Conservation (phyloP, 768 basidiomycete species). For the Lentinula guzmanii region DNA sequence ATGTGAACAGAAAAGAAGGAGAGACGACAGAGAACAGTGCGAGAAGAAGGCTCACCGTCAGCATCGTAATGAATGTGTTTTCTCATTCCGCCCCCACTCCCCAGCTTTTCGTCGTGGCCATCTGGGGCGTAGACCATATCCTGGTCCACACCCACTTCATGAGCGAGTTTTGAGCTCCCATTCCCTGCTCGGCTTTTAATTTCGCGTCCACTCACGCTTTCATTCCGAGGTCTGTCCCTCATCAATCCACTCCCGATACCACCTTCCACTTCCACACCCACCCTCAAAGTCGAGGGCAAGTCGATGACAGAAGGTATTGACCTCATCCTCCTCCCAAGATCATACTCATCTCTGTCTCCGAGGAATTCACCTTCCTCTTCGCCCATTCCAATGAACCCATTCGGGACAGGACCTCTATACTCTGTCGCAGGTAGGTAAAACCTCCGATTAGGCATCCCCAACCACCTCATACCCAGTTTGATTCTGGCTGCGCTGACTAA, state of each 20-base stretch:
- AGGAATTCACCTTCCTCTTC: constrained; percentile 32
- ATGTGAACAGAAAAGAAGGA: too few species aligned
- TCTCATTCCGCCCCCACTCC: constrained; percentile 10
- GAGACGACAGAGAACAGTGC: too few species aligned
- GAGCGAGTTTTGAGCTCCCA: constrained; percentile 11
- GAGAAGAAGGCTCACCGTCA: constrained; percentile 50
- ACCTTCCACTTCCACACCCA: constrained; percentile 13
- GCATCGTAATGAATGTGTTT: constrained; percentile 75
- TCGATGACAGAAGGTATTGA: constrained; percentile 64
- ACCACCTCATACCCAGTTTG: constrained; percentile 19
- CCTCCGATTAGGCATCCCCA: constrained; percentile 73
- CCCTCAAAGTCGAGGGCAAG: constrained; percentile 35
- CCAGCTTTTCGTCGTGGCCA: constrained; percentile 22
- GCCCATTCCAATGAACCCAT: constrained; percentile 10
- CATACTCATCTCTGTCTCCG: constrained; percentile 27
- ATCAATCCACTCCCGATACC: constrained; percentile 14
- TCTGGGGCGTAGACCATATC: constrained; percentile 10
- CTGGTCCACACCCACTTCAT: constrained; percentile 11
- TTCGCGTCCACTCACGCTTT: constrained; percentile 8
- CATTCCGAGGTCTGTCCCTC: constrained; percentile 3
- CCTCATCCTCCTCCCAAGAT: constrained; percentile 21
- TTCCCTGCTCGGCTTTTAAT: constrained; percentile 20
- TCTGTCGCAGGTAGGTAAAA: constrained; percentile 93
- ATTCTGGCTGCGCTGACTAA: not conserved
- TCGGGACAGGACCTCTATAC: constrained; percentile 59